Evolutionary conservation across 2,329 filamentous ascomycete species (phyloP).

Genomic region (Ophioceras dolichostomum): DNA sequence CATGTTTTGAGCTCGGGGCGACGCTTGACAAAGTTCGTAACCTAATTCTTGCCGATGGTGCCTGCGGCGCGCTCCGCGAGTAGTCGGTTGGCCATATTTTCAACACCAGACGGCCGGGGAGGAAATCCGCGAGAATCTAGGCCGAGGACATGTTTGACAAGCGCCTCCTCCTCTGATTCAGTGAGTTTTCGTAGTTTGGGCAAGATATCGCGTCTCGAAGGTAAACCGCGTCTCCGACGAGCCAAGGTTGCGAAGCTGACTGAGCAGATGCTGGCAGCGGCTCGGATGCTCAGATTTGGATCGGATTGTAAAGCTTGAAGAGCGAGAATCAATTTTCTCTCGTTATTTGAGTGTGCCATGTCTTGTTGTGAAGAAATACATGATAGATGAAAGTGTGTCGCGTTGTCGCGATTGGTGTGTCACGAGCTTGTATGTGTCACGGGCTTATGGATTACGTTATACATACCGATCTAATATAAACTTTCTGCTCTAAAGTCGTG

Average conservation of each 20-base stretch:
- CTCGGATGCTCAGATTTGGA: not conserved
- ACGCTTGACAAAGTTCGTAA: not conserved
- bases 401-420: no score
- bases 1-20: not conserved
- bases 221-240: not conserved
- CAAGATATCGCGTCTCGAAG: not conserved
- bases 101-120: not conserved
- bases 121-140: not conserved
- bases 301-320: not conserved
- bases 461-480: no score
- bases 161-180: not conserved
- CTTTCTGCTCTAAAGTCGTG: no score
- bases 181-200: not conserved
- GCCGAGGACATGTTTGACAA: not conserved
- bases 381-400: not conserved
- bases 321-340: not conserved
- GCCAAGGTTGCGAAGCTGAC: not conserved
- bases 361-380: not conserved
- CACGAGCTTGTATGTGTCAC: no score
- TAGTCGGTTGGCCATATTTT: not conserved
- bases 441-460: no score
- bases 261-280: not conserved
- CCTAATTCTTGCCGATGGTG: not conserved
- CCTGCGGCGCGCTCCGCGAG: not conserved
- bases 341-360: not conserved